These are phyloP conservation scores for Chalciporus pseudorubinellus DNA, from an alignment of 768 basidiomycete species.

Conservation along the genomic window DNA sequence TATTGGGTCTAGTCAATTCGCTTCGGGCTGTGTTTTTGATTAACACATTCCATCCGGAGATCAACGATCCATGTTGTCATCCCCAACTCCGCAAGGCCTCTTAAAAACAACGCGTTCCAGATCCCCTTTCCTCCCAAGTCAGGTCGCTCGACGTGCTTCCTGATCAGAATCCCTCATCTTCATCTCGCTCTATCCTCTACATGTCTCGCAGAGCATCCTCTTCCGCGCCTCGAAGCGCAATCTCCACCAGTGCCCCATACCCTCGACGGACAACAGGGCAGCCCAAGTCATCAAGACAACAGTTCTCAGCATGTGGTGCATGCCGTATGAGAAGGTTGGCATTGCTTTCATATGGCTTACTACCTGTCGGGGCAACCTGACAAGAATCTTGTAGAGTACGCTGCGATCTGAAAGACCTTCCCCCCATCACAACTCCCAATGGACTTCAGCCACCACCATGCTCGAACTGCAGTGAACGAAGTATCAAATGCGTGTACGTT, in stretches of 20 bases:
- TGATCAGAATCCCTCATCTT: neutral
- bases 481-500: constrained; percentile 90
- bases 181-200: constrained; percentile 18
- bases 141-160: neutral
- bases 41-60: constrained; percentile 28
- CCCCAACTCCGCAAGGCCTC: constrained; percentile 20
- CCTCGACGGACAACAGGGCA: constrained; percentile 54
- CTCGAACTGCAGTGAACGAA: constrained; percentile 87
- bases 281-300: constrained; percentile 75
- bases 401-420: constrained; percentile 88
- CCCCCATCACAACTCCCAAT: constrained; percentile 46
- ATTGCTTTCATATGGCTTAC: constrained; percentile 9
- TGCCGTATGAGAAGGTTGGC: constrained; percentile 82
- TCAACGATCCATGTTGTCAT: constrained; percentile 24
- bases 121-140: constrained; percentile 17
- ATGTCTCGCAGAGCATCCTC: constrained; percentile 62
- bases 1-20: constrained; percentile 10
- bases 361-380: constrained; percentile 4
- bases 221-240: constrained; percentile 28
- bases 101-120: constrained; percentile 17
- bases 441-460: constrained; percentile 52
- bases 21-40: constrained; percentile 22
- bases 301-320: constrained; percentile 92
- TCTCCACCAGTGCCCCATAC: constrained; percentile 31
- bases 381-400: constrained; percentile 58